Base-by-base conservation (phyloP, 2,329 filamentous ascomycete species). In the Stemphylium vesicarium region DNA sequence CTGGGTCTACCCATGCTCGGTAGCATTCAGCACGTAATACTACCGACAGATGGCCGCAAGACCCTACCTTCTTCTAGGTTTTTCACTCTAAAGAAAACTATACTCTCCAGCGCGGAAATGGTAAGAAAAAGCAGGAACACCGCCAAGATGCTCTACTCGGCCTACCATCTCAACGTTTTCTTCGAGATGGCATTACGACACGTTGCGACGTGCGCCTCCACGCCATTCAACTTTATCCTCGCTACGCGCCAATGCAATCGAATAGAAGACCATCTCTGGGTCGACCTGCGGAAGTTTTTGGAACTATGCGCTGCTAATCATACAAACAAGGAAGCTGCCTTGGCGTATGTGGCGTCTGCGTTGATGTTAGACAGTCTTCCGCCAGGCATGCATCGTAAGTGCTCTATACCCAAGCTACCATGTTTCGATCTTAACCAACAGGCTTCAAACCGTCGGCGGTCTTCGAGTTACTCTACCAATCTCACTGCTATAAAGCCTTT, bases 321-420 rank as follows among this genome's bases (percentile, higher is more conserved):
- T 3, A 10, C 37, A 18, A 46, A 16, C n/a, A n/a, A 53, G 29
- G 22, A 59, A 33, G 50, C 51, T 49, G 16, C 40, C 4, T 53
- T 56, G n/a, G 13, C 46, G 8, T 55, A 57, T 33, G 51, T 60
- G 6, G 41, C 22, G 2, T 60, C 36, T 50, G 24, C 31, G 8
- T 3, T 60, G 11, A 36, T 57, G 10, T 33, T 59, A 26, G 53
- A 56, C 29, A 54, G 53, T 26, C 26, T 49, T 43, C 52, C 26
- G 20, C 46, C 22, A 44, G 41, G 44, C 18, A 59, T 59, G 37
- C 36, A 60, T 53, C 12, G 37, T 61, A 57, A 59, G 58, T 59
- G n/a, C 32, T 55, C 26, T 38, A 44, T 42, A 50, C 44, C 38
- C 10, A 16, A 45, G 35, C 40, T 41, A 39, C 15, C 18, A 43